phyloP scores from a whole-genome alignment of 2,329 filamentous ascomycete species.

The Ramichloridium luteum region DNA sequence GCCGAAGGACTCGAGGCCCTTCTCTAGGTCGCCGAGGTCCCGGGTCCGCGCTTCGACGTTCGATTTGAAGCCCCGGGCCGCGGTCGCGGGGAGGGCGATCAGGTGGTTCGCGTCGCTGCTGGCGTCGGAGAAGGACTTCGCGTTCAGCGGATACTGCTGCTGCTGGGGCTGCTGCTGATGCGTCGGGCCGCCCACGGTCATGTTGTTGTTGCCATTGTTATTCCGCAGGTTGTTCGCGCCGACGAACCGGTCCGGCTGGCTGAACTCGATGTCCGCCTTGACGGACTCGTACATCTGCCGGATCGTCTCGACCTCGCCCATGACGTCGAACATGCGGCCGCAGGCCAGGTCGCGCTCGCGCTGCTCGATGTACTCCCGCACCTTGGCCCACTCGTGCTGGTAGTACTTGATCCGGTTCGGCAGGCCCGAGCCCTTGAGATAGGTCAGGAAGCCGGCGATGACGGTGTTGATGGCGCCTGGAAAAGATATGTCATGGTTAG shows the following conservation, averaged over 20 bases:
- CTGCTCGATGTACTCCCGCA: constrained; percentile 15
- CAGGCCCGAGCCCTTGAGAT: constrained; percentile 14
- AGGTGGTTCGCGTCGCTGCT: constrained; percentile 2
- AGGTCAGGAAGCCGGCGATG: constrained; percentile 14
- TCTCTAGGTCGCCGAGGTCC: background rate
- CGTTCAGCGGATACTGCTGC: constrained; percentile 1
- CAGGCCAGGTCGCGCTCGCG: constrained; percentile 10
- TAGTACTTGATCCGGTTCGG: constrained; percentile 13
- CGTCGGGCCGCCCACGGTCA: constrained; percentile 2
- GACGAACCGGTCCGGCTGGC: constrained; percentile 13
- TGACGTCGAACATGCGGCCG: constrained; percentile 4
- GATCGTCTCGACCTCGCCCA: constrained; percentile 9
- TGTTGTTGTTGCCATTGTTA: background rate
- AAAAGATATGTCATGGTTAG: background rate
- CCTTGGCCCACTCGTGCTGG: constrained; percentile 13
- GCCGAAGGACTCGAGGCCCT: background rate
- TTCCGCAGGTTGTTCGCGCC: background rate
- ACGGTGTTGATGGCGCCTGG: constrained; percentile 13
- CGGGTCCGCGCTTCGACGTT: background rate
- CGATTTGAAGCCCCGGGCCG: background rate
- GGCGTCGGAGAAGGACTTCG: constrained; percentile 2
- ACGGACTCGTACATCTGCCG: constrained; percentile 12
- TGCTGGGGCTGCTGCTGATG: background rate
- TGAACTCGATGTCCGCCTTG: constrained; percentile 10
- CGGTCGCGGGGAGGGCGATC: no score